Conservation (phyloP, 1,139 yeast species). For the Nakaseomyces glabratus region DNA sequence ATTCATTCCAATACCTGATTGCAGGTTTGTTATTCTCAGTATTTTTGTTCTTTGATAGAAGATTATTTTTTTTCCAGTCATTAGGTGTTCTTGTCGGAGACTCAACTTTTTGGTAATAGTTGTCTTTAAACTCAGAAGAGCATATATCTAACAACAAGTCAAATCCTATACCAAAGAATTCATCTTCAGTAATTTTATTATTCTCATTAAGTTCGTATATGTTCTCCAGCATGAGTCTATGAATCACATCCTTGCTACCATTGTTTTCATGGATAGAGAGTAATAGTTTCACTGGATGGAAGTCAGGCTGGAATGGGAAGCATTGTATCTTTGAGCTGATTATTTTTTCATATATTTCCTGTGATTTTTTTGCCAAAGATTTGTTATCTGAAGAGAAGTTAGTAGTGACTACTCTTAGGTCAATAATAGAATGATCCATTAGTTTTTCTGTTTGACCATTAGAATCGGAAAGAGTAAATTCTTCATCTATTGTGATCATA, state of each 20-base stretch:
- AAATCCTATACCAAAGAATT: conserved; percentile 21
- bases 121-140: conserved; percentile 8
- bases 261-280: conserved; percentile 31
- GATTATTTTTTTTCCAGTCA: conserved; percentile 2
- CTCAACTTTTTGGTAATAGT: background rate
- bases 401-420: too few relatives aligned
- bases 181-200: conserved; percentile 14
- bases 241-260: conserved; percentile 24
- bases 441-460: conserved; percentile 8
- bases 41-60: conserved; percentile 1
- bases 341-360: conserved; percentile 9
- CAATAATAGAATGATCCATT: too few relatives aligned
- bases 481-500: conserved; percentile 23
- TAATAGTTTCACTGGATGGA: conserved; percentile 26
- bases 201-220: conserved; percentile 13
- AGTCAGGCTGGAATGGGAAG: conserved; percentile 30
- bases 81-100: conserved; percentile 2
- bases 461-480: conserved; percentile 23
- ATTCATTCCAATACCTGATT: conserved; percentile 57
- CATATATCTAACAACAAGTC: conserved; percentile 13
- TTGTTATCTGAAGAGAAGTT: too few relatives aligned
- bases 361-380: background rate
- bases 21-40: conserved; percentile 3
- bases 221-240: conserved; percentile 29
- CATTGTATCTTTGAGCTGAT: conserved; percentile 26